A percentile compares a stretch with the other conserved stretches of the same genome.
phyloP scores from a whole-genome alignment of 2,329 filamentous ascomycete genomes.

The Phoma sp. region DNA sequence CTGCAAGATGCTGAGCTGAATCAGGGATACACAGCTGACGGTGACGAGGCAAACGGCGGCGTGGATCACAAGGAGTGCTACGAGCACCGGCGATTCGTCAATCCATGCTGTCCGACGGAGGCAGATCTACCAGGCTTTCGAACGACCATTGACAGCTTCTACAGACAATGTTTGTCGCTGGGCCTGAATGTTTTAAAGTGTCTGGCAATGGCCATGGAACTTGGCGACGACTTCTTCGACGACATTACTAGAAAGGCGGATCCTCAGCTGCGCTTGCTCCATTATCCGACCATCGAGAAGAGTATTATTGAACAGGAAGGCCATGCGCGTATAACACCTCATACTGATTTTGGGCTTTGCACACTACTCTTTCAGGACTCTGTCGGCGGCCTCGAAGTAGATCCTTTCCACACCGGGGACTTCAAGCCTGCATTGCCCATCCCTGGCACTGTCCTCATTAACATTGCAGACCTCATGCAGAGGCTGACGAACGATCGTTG shows the following conservation, averaged over 20 bases:
- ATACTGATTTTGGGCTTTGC: constrained; percentile 44
- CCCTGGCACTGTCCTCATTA: constrained; percentile 32
- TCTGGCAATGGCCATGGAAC: constrained; percentile 35
- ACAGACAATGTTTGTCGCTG: constrained; percentile 28
- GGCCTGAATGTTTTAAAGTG: constrained; percentile 31
- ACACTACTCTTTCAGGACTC: constrained; percentile 49
- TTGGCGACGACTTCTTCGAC: constrained; percentile 34
- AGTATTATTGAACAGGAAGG: constrained; percentile 29
- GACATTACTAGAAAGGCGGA: constrained; percentile 31
- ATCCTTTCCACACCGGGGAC: constrained; percentile 32
- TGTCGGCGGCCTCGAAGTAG: constrained; percentile 47
- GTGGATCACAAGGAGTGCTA: constrained; percentile 38
- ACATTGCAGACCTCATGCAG: constrained; percentile 35
- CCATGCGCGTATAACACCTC: constrained; percentile 35
- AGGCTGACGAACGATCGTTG: constrained; percentile 38
- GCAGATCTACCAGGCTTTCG: constrained; percentile 34
- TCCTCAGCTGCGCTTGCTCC: constrained; percentile 35
- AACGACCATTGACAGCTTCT: constrained; percentile 30
- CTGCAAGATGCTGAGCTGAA: constrained; percentile 47
- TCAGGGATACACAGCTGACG: constrained; percentile 48
- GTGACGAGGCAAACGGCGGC: constrained; percentile 43
- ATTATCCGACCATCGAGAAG: constrained; percentile 37
- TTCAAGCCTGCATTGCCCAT: constrained; percentile 34
- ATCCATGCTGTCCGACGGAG: constrained; percentile 26
- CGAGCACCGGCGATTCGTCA: constrained; percentile 30